Evolutionary conservation across 345 rosid species (phyloP).

Genomic region (Mallotus nudiflorus): DNA sequence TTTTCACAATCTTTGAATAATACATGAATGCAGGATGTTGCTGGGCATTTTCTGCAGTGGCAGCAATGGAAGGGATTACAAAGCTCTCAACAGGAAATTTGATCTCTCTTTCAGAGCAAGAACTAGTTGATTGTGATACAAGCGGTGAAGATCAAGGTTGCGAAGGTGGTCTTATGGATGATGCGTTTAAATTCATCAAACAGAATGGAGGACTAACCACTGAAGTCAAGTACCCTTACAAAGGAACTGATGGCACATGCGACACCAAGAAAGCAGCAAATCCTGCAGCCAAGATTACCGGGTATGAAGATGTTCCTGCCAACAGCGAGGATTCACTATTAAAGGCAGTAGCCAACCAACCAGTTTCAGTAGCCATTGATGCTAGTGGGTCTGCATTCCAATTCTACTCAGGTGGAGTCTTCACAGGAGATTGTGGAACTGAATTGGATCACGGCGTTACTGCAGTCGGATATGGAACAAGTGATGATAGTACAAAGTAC

Average conservation of each 20-base stretch:
- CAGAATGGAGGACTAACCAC: constrained; percentile 33
- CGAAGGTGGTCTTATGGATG: constrained; percentile 28
- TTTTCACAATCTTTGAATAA: no score
- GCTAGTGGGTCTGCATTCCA: constrained; percentile 24
- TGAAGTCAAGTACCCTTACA: constrained; percentile 34
- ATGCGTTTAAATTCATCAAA: constrained; percentile 32
- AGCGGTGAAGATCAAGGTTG: constrained; percentile 23
- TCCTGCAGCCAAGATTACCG: constrained; percentile 9
- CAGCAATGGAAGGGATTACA: constrained; percentile 53
- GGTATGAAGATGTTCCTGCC: constrained; percentile 19
- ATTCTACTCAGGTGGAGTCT: constrained; percentile 20
- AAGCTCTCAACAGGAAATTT: constrained; percentile 39
- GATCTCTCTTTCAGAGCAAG: constrained; percentile 47
- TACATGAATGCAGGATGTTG: constrained; percentile 34
- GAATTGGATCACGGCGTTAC: constrained; percentile 23
- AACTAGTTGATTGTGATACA: constrained; percentile 49
- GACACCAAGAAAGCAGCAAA: neutral
- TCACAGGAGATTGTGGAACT: constrained; percentile 22
- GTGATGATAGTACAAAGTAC: constrained; percentile 7
- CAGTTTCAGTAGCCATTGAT: constrained; percentile 26
- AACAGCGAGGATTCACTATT: constrained; percentile 17
- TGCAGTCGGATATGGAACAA: constrained; percentile 22
- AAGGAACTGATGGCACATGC: constrained; percentile 8
- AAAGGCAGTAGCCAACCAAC: constrained; percentile 27
- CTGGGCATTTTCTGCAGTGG: constrained; percentile 57